These are phyloP conservation scores for Suillus placidus DNA, from an alignment of 768 basidiomycete species.

Conservation along the genomic window DNA sequence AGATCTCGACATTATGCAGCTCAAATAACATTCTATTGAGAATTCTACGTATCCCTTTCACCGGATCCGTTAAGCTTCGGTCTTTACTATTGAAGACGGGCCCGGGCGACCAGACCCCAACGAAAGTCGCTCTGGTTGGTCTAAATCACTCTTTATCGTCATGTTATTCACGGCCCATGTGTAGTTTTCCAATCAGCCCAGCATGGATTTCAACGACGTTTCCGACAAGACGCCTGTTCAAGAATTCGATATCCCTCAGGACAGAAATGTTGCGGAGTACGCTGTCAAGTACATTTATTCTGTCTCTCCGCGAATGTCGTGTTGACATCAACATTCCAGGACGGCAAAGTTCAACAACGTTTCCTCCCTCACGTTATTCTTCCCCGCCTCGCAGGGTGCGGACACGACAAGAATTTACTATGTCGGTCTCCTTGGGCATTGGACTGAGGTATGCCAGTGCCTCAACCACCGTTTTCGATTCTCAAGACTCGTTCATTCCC, in stretches of 20 bases:
- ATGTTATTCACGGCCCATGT: background rate
- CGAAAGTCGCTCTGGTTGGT: conserved; percentile 70
- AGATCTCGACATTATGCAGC: background rate
- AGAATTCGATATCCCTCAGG: conserved; percentile 69
- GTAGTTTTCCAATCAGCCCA: conserved; percentile 78
- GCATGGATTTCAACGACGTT: conserved; percentile 81
- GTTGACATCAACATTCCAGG: conserved; percentile 41
- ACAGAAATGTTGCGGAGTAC: conserved; percentile 83
- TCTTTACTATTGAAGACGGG: conserved; percentile 84
- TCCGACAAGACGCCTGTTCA: conserved; percentile 65
- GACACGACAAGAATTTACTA: conserved; percentile 80
- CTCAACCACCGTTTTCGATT: background rate
- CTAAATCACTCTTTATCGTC: background rate
- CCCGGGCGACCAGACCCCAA: conserved; percentile 76
- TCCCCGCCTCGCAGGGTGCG: conserved; percentile 80
- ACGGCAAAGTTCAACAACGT: conserved; percentile 85
- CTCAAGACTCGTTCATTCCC: background rate
- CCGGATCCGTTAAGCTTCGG: conserved; percentile 81
- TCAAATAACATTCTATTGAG: conserved; percentile 40
- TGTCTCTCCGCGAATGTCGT: background rate
- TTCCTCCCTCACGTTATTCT: conserved; percentile 79
- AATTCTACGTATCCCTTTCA: conserved; percentile 86
- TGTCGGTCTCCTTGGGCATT: conserved; percentile 81
- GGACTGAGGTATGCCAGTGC: conserved; percentile 61
- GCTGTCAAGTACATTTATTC: conserved; percentile 60